Conservation (phyloP, 208 protist genomes). For the Trypanosoma boissoni region DNA sequence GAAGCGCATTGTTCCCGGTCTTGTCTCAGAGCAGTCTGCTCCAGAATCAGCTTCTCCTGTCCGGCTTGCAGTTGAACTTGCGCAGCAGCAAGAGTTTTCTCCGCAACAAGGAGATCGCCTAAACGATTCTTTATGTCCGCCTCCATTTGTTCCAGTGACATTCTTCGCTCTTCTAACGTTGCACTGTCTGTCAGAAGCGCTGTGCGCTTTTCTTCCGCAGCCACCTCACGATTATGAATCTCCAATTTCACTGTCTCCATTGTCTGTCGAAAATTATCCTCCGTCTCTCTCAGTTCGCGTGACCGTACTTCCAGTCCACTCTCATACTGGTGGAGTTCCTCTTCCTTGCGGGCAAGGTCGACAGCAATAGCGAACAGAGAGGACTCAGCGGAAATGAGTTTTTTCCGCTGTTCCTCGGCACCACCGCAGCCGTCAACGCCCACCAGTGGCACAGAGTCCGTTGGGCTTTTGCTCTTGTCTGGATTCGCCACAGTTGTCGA, state of each 20-base stretch:
- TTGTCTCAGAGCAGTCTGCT: not conserved
- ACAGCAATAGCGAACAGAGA: slow-evolving; percentile 12
- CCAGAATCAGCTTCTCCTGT: slow-evolving; percentile 1
- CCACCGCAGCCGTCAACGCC: not conserved
- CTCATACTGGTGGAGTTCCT: slow-evolving; percentile 1
- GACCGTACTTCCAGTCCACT: not conserved
- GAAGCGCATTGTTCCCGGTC: slow-evolving; percentile 2
- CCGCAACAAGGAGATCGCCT: not conserved
- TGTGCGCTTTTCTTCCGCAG: not conserved
- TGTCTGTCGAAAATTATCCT: not conserved
- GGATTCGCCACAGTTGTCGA: not conserved
- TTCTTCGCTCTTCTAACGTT: slow-evolving; percentile 4
- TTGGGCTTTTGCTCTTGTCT: not conserved
- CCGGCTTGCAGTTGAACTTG: not conserved
- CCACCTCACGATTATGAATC: not conserved
- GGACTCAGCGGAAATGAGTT: not conserved
- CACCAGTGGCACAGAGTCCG: not conserved
- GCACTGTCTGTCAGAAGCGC: not conserved
- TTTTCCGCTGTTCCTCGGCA: not conserved
- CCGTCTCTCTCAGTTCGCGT: not conserved
- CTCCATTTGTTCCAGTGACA: not conserved
- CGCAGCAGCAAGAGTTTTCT: slow-evolving; percentile 3
- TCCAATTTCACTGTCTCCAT: not conserved
- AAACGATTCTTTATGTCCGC: not conserved
- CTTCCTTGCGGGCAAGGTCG: slow-evolving; percentile 2